Base-by-base conservation (phyloP, 306 rosid species). In the Cucurbita ficifolia region DNA sequence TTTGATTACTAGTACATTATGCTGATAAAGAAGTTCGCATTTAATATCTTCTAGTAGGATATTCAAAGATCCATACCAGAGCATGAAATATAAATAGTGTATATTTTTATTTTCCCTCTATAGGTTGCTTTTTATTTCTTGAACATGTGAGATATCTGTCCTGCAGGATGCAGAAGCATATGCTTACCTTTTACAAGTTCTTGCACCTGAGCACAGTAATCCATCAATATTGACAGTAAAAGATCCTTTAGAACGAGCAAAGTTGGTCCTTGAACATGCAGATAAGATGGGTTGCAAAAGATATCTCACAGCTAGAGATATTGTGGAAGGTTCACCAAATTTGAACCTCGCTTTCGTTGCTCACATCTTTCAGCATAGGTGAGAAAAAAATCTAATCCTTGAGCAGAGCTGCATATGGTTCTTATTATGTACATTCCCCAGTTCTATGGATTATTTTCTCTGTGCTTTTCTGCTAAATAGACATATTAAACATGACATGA, bases 291-390 rank as follows among this genome's bases (percentile, higher is more conserved):
- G 97, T 35, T 89, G 97, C 88, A 94, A 87, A 79, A 76, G 97
- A 82, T 94, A 94, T 78, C 83, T 94, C 63, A 94, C 97, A 19
- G 92, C 96, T 46, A 89, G 87, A 85, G 99, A 94, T 78, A 91
- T 94, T 19, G 83, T 94, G 70, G 99, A 94, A 85, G 99, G 97
- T 72, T 94, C 97, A 46, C 97, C 97, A n/a, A 94, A 94, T 79
- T 96, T 94, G 54, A 94, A 94, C 78, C 96, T 94, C 74, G 97
- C 99, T 60, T 94, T 94, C 79, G 99, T 94, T 38, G 99, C 99
- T 18, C 99, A 91, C 78, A 80, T 94, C 73, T 94, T 94, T 85
- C 97, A 94, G 86, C 92, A 81, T 59, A 94, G 99, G 99, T 93
- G 86, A 85, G 86, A 51, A 64, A 73, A 65, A 35, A 29, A 54